Evolutionary conservation across 2,329 filamentous ascomycete genomes (phyloP).

Genomic region (Fusarium algeriense): DNA sequence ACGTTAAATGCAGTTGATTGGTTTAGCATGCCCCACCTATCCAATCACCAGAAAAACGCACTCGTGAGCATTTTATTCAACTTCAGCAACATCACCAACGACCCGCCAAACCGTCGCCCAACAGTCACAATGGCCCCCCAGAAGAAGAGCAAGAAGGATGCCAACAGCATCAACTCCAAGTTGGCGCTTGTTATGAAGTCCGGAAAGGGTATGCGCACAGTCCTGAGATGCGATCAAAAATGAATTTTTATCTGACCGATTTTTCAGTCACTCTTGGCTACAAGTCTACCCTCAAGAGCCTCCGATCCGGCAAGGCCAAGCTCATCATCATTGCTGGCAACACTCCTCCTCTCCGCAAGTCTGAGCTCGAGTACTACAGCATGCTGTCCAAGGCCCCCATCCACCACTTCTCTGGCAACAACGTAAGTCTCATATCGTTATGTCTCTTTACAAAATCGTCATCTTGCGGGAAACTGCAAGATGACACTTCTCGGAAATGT

Average conservation of each 20-base stretch:
- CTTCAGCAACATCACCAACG: constrained; percentile 47
- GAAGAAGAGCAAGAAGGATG: constrained; percentile 89
- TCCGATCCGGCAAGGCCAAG: constrained; percentile 98
- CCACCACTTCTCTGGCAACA: constrained; percentile 98
- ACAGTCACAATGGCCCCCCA: constrained; percentile 72
- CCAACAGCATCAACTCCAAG: constrained; percentile 75
- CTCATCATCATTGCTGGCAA: constrained; percentile 94
- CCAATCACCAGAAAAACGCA: no score
- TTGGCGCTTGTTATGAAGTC: constrained; percentile 74
- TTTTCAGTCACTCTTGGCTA: constrained; percentile 57
- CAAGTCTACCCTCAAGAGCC: constrained; percentile 76
- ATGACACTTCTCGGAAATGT: constrained; percentile 45
- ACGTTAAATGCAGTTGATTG: no score
- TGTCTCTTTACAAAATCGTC: constrained; percentile 28
- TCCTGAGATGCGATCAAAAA: background rate
- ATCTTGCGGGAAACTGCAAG: constrained; percentile 39
- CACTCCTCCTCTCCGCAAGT: constrained; percentile 97
- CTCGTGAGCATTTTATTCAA: constrained; percentile 36
- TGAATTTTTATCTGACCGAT: constrained; percentile 27
- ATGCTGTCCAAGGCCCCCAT: constrained; percentile 95
- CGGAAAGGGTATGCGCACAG: constrained; percentile 75
- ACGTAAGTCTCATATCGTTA: constrained; percentile 77
- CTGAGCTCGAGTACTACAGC: constrained; percentile 94
- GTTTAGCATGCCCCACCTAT: no score
- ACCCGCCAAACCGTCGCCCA: constrained; percentile 51